A percentile compares a stretch with the other conserved stretches of the same genome.
Conservation (phyloP, 2,329 filamentous ascomycete species). For the Botrytis aclada region DNA sequence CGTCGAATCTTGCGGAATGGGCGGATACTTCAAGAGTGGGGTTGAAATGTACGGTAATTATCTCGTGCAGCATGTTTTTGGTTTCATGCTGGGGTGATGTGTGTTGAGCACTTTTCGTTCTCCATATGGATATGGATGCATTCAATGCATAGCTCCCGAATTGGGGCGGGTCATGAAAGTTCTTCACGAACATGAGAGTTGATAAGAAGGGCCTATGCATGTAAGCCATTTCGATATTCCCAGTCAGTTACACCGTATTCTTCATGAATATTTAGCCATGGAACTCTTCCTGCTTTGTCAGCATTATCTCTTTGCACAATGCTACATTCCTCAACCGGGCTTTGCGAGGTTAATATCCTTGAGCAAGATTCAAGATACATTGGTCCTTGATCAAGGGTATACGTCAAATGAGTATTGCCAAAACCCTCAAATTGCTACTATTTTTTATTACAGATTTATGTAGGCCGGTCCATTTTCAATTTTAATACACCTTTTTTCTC, state of each 20-base stretch:
- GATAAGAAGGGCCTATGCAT: neutral
- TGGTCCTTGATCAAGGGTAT: neutral
- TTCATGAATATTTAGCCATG: neutral
- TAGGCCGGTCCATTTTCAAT: neutral
- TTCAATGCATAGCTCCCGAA: neutral
- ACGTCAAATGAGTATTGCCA: neutral
- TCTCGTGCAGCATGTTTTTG: constrained; percentile 2
- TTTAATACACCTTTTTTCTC: neutral
- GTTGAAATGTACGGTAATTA: neutral
- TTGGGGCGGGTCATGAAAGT: neutral
- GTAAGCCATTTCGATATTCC: neutral
- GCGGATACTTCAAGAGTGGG: constrained; percentile 1
- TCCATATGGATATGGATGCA: neutral
- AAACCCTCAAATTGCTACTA: neutral
- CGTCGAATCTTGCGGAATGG: neutral
- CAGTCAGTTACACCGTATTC: neutral
- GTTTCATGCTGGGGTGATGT: neutral
- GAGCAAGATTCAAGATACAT: neutral
- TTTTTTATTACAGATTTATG: neutral
- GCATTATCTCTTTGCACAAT: neutral
- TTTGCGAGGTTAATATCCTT: neutral
- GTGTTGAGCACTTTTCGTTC: neutral
- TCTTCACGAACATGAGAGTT: neutral
- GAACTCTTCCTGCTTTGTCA: neutral
- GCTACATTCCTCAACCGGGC: neutral